Evolutionary conservation across 495 filamentous ascomycete genomes (phyloP).

Genomic region (Clavariopsis aquatica): DNA sequence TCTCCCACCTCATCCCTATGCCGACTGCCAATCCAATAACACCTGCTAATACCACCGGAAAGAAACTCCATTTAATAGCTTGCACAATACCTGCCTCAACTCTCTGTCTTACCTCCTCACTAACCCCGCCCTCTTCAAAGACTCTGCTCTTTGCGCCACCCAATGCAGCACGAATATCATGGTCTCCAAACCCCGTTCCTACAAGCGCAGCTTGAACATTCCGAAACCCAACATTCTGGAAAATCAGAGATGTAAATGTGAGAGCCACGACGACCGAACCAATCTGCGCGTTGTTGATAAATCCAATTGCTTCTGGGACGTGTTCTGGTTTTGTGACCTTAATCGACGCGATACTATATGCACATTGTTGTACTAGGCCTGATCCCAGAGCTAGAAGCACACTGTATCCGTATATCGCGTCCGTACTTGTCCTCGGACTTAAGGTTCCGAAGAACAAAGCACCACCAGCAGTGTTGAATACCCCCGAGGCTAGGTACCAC

Average conservation of each 20-base stretch:
- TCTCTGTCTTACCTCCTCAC: slow-evolving; percentile 7
- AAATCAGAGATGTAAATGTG: slow-evolving; percentile 28
- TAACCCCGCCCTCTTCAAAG: slow-evolving; percentile 27
- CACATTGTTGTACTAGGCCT: slow-evolving; percentile 19
- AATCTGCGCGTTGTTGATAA: slow-evolving; percentile 36
- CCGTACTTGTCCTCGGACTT: slow-evolving; percentile 5
- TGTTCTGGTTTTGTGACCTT: slow-evolving; percentile 4
- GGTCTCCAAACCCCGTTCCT: slow-evolving; percentile 16
- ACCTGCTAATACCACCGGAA: slow-evolving; percentile 35
- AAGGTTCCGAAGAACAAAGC: slow-evolving; percentile 27
- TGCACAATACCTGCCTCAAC: slow-evolving; percentile 36
- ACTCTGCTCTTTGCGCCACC: slow-evolving; percentile 32
- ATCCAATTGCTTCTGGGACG: slow-evolving; percentile 29
- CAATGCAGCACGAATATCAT: slow-evolving; percentile 29
- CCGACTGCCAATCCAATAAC: slow-evolving; percentile 17
- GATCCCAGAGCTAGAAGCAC: slow-evolving; percentile 31
- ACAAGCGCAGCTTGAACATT: slow-evolving; percentile 21
- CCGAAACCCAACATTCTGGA: slow-evolving; percentile 34
- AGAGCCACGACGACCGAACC: slow-evolving; percentile 26
- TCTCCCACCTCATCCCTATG: slow-evolving; percentile 38
- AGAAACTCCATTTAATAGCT: slow-evolving; percentile 37
- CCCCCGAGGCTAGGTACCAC: slow-evolving; percentile 31
- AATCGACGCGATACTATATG: slow-evolving; percentile 18
- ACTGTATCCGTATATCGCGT: slow-evolving; percentile 33
- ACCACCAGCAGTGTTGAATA: slow-evolving; percentile 30